Percentiles rank a stretch among this genome's conserved stretches.
phyloP scores from a whole-genome alignment of 2,329 filamentous ascomycete species.

The Colletotrichum falcatum region DNA sequence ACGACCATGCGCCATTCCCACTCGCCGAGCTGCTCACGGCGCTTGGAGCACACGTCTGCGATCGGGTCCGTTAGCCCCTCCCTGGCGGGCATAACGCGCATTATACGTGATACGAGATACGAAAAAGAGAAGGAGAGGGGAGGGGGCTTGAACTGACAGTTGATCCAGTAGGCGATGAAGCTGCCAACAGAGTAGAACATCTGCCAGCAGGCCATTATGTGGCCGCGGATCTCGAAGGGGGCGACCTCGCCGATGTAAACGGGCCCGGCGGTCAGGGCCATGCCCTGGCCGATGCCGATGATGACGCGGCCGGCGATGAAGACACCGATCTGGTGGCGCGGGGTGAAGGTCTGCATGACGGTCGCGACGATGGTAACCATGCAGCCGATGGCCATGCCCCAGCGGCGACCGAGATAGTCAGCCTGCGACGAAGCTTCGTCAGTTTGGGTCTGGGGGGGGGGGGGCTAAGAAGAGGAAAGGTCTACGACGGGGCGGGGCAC shows the following conservation, averaged over 20 bases:
- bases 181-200: slow-evolving; percentile 73
- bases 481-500: slow-evolving; percentile 5
- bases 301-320: slow-evolving; percentile 78
- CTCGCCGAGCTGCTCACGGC: slow-evolving; percentile 68
- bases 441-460: slow-evolving; percentile 4
- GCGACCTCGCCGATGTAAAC: slow-evolving; percentile 42
- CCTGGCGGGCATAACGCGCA: background rate
- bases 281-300: slow-evolving; percentile 77
- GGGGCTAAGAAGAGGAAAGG: background rate
- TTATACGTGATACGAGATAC: background rate
- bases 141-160: slow-evolving; percentile 44
- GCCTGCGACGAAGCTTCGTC: slow-evolving; percentile 47
- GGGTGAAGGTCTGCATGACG: slow-evolving; percentile 75
- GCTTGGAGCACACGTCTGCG: slow-evolving; percentile 63
- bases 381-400: slow-evolving; percentile 75
- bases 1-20: slow-evolving; percentile 82
- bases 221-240: slow-evolving; percentile 58
- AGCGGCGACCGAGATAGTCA: slow-evolving; percentile 71
- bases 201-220: slow-evolving; percentile 76
- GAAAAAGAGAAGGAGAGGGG: no score
- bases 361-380: slow-evolving; percentile 75
- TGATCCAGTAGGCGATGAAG: slow-evolving; percentile 66
- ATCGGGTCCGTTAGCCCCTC: background rate
- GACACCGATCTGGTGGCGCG: slow-evolving; percentile 69
- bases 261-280: slow-evolving; percentile 56